phyloP scores from a whole-genome alignment of 1,284 basidiomycete genomes.

The Trichosporon asahii region DNA sequence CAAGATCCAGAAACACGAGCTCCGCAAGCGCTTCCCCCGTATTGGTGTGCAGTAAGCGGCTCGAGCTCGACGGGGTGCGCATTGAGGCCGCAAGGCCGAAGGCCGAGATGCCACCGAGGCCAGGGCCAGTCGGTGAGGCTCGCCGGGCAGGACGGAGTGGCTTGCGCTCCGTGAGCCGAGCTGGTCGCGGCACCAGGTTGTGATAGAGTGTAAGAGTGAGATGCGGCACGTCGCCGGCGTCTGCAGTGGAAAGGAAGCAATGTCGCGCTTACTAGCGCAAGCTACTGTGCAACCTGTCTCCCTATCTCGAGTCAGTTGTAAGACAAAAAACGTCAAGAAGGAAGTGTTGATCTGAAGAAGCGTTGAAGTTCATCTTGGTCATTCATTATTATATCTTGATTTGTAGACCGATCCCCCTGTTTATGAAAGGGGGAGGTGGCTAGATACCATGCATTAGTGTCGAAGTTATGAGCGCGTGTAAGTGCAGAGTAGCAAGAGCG shows the following conservation, averaged over 20 bases:
- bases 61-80: too few relatives aligned
- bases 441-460: background rate
- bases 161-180: too few relatives aligned
- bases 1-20: constrained; percentile 77
- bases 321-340: background rate
- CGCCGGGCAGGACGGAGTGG: too few relatives aligned
- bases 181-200: too few relatives aligned
- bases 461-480: too few relatives aligned
- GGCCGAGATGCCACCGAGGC: too few relatives aligned
- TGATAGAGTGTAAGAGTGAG: too few relatives aligned
- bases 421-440: too few relatives aligned
- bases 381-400: background rate
- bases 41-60: constrained; percentile 22
- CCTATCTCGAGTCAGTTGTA: background rate
- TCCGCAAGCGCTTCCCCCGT: constrained; percentile 42
- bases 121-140: too few relatives aligned
- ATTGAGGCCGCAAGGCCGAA: background rate
- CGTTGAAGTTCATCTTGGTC: background rate
- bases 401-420: background rate
- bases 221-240: too few relatives aligned
- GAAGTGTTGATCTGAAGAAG: background rate
- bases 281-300: background rate
- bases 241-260: too few relatives aligned
- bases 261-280: background rate
- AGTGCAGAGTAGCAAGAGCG: too few relatives aligned